Evolutionary conservation across 2,329 filamentous ascomycete genomes (phyloP), one percentile per base, ranked within the genome.

Genomic region (Clathrospora elynae): DNA sequence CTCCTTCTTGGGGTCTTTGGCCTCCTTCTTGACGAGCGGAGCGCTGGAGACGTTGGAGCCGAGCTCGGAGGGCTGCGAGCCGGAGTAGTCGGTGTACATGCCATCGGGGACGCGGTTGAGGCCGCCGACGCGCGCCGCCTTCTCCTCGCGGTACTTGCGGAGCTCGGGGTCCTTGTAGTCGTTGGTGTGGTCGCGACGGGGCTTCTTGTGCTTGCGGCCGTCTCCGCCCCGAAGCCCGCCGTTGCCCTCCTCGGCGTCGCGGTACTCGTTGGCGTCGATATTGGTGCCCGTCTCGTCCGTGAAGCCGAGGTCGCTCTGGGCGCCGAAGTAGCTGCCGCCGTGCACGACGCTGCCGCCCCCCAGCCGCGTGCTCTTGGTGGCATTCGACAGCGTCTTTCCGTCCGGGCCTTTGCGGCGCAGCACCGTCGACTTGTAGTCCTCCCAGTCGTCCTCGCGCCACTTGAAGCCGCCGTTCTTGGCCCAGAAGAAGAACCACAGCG

Each of bases 401-500:
- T 96, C 91, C 4, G 91, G 90, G 1, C 90, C 91, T 62, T 87
- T 90, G 38, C 91, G 87, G 28, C 93, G 82, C 31, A 99, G 73
- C 2, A 99, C 93, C 0, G 92, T 96, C 1, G 87, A 86, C 70
- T 97, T 97, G 82, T 99, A 99, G 64, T 99, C 93, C 5, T 97
- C 92, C 92, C 93, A 99, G 72, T 99, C 93, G 23, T 83, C 78
- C 51, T 95, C 37, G 76, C 81, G 80, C 78, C 90, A 97, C 52
- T 87, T 76, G 75, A 97, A 96, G 10, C 93, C 93, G 49, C 93
- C 93, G 60, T 97, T 96, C 73, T 88, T 92, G 43, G 92, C 92
- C 87, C 89, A 95, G 59, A 71, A 95, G 80, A 99, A 97, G 80
- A 99, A 96, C 91, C 93, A 99, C 64, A 97, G 90, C 16, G 79